Base-by-base conservation (phyloP, 257 asterid species). In the Rubia yunnanensis region DNA sequence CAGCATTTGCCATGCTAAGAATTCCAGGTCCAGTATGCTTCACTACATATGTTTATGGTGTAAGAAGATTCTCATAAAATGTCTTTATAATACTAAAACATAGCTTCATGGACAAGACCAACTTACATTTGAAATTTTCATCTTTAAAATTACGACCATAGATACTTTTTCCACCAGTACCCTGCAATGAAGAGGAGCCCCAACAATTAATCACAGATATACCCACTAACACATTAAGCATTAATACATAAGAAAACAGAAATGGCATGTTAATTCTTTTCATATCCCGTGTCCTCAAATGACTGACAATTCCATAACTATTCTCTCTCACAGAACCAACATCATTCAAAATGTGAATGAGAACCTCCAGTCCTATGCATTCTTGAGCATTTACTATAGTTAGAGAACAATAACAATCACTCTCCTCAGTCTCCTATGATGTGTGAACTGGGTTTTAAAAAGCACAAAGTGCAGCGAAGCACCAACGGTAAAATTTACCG, bases 1-100 rank as follows among this genome's bases (percentile, higher is more conserved):
- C 99, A 68, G 97, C 97, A 81, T 92, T 92, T 70, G 99, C 99
- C 97, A 92, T 92, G 89, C 99, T 92, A 78, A 92, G 78, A 62
- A 85, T 60, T 76, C 99, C 99, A 71, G 97, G 99, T 75, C 97
- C 99, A 67, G 92, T 74, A 77, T 92, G 99, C 79, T 57, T 58
- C 89, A 92, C 99, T 92, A 79, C 81, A 78, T 57, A 53, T 7
- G 73, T 34, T 71, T 10, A 49, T 11, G n/a, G 17, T 39, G 62
- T 64, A 32, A 54, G 60, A 62, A 28, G 32, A 53, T 38, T 56
- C 24, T 64, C 36, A 26, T 27, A 9, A n/a, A 18, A 26, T 7
- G 15, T 9, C 28, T 46, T 20, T 8, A 46, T 44, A 34, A 28
- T 35, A 67, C 62, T 53, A 67, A 48, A 55, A 24, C 54, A n/a